Conservation (phyloP, 1,284 basidiomycete species). For the Ustilago sp. region DNA sequence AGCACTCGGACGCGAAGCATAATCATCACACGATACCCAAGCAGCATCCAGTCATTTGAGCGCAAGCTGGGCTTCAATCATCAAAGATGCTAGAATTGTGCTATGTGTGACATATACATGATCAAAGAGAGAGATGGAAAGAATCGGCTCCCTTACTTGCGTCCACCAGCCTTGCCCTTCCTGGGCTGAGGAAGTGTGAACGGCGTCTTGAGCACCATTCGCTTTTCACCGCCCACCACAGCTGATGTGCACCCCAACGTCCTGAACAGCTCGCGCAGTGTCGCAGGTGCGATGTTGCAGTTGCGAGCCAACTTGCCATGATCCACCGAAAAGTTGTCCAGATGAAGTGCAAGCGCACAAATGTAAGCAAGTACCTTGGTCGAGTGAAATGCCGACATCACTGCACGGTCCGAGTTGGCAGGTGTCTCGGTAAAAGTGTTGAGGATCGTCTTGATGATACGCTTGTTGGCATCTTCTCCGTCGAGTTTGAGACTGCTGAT, state of each 20-base stretch:
- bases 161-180: conserved; percentile 43
- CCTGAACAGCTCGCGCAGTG: conserved; percentile 50
- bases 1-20: conserved; percentile 13
- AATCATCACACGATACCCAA: background rate
- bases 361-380: conserved; percentile 62
- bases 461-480: conserved; percentile 46
- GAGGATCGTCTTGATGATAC: conserved; percentile 36
- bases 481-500: conserved; percentile 40
- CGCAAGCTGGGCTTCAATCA: background rate
- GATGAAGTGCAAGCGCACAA: conserved; percentile 61
- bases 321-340: conserved; percentile 64
- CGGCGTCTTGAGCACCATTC: conserved; percentile 56
- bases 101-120: conserved; percentile 13
- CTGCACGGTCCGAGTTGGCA: conserved; percentile 34
- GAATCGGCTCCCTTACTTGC: conserved; percentile 12
- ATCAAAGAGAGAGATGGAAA: background rate
- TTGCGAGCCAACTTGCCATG: conserved; percentile 40
- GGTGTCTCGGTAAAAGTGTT: conserved; percentile 41
- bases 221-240: conserved; percentile 48
- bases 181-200: conserved; percentile 49
- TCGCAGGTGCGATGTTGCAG: conserved; percentile 39
- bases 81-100: conserved; percentile 6
- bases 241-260: conserved; percentile 54
- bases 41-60: background rate
- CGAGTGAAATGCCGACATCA: conserved; percentile 54